Percentiles rank a stretch among this genome's conserved stretches.
Evolutionary conservation across 192 early-diverging fungal species (phyloP).

Genomic region (Umbelopsis sp.): DNA sequence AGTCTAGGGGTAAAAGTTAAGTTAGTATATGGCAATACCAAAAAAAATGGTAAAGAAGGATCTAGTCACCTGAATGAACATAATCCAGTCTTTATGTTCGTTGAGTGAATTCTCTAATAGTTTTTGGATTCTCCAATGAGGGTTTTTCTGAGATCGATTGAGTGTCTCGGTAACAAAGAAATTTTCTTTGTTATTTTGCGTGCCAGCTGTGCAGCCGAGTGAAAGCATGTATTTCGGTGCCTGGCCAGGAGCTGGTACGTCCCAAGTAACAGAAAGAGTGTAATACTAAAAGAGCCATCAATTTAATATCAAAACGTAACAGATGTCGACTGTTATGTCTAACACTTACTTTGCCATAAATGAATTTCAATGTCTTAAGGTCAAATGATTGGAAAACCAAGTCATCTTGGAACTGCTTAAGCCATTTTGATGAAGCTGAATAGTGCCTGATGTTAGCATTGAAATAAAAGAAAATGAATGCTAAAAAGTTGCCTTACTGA

Average conservation of each 20-base stretch:
- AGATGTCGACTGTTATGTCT: not conserved
- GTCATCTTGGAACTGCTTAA: slow-evolving; percentile 36
- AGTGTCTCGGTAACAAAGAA: not conserved
- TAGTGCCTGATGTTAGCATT: not conserved
- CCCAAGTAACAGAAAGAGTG: slow-evolving; percentile 37
- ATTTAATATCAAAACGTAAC: not conserved
- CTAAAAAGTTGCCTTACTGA: slow-evolving; percentile 22
- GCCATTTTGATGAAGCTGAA: slow-evolving; percentile 35
- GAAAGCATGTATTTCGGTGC: slow-evolving; percentile 32
- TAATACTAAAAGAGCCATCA: slow-evolving; percentile 22
- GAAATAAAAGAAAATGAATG: not conserved
- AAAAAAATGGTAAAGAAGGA: not conserved
- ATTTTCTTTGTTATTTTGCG: not conserved
- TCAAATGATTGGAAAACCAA: slow-evolving; percentile 39
- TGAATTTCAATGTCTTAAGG: slow-evolving; percentile 33
- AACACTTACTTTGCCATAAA: slow-evolving; percentile 34
- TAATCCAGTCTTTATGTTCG: slow-evolving; percentile 35
- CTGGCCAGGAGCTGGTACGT: slow-evolving; percentile 17
- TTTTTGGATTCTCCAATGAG: slow-evolving; percentile 33
- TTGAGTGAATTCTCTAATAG: slow-evolving; percentile 37
- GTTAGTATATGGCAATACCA: not conserved
- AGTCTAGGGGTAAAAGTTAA: slow-evolving; percentile 14
- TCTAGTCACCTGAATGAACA: slow-evolving; percentile 37
- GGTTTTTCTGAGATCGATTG: slow-evolving; percentile 25
- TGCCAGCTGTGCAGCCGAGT: slow-evolving; percentile 12